Conservation (phyloP, 208 protist species). For the Acanthamoeba quina region DNA sequence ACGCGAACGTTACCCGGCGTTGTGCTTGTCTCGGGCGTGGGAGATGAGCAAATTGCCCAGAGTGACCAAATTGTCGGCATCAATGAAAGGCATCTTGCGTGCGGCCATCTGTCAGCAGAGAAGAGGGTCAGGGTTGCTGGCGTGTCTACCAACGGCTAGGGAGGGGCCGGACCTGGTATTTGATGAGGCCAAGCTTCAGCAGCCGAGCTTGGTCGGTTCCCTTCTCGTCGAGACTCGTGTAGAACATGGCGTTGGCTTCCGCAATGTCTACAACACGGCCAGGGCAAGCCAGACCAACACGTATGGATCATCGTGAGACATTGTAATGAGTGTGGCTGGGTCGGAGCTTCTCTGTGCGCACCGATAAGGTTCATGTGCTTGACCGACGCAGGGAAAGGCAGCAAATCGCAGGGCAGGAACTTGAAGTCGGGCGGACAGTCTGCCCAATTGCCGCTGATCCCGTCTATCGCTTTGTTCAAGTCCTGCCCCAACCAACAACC, state of each 20-base stretch:
- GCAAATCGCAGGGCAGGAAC: conserved; percentile 32
- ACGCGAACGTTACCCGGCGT: background rate
- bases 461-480: background rate
- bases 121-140: background rate
- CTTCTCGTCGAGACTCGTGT: background rate
- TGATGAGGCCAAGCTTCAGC: background rate
- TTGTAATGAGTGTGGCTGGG: too few species aligned
- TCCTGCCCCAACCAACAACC: too few species aligned
- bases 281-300: too few species aligned
- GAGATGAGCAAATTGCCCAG: conserved; percentile 18
- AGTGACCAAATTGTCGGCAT: background rate
- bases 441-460: background rate
- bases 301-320: too few species aligned
- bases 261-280: too few species aligned
- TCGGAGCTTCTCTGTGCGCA: too few species aligned
- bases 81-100: conserved; percentile 57
- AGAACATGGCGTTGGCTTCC: conserved; percentile 60
- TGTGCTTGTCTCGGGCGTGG: background rate
- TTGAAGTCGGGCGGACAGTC: conserved; percentile 25
- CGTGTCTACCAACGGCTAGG: background rate
- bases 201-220: conserved; percentile 27
- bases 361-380: conserved; percentile 64
- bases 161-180: background rate
- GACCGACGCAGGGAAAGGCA: conserved; percentile 28
- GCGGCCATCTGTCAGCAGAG: conserved; percentile 9